Base-by-base conservation (phyloP, 768 basidiomycete species). In the Tylopilus plumbeoviolaceoides region DNA sequence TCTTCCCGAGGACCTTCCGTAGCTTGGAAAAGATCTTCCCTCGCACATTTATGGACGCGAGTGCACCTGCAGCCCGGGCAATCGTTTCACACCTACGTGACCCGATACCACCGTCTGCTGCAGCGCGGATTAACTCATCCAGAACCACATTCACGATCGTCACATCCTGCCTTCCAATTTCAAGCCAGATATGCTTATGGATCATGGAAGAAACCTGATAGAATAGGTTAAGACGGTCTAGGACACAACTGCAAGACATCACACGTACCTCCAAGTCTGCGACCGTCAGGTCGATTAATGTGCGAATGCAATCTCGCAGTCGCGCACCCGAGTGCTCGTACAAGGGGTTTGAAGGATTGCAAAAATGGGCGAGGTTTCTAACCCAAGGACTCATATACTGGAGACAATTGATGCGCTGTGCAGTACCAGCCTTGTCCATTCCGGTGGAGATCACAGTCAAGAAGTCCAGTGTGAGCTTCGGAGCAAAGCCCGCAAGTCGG, bases 341-440 rank as follows among this genome's bases (percentile, higher is more conserved):
- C 30, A 87, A 72, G n/a, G 78, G 62, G 57, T 78, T 78, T 3
- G 83, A 80, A 1, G 91, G 84, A 59, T 86, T 85, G 25, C 80
- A 78, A 57, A 89, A 94, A 14, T 74, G 68, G 3, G 80, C 75
- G 2, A 97, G 74, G 61, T 95, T 94, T 65, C 79, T 84, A 39
- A 95, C 80, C 94, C 93, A 97, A 4, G 94, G 92, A 38, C 79
- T 82, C 76, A 95, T 78, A 63, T 92, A 94, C 54, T 87, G 83
- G 20, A 95, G 66, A 61, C 85, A 91, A 54, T 78, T 80, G 38
- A 89, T 82, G 36, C 85, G 83, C 44, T 87, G 85, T 1, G 72
- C 63, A 3, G 70, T 61, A 21, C 64, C 63, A 12, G 72, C 68
- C 59, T 72, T 75, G 70, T 76, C 62, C 75, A 89, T 82, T 3